Conservation (phyloP, 192 early-diverging fungal genomes). For the Coemansia sp. region DNA sequence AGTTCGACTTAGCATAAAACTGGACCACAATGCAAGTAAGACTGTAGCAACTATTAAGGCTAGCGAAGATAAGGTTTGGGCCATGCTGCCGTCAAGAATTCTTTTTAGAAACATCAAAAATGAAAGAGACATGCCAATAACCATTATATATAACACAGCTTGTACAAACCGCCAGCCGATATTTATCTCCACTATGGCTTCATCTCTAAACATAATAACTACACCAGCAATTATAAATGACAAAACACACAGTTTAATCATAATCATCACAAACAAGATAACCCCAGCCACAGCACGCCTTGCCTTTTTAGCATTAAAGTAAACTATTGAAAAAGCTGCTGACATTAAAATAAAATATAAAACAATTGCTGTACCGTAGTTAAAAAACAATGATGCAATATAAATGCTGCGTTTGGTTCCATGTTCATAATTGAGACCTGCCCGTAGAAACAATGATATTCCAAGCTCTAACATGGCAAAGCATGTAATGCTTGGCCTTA, state of each 20-base stretch:
- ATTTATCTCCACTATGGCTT: neutral
- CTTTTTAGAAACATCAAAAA: neutral
- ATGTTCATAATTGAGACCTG: slow-evolving; percentile 12
- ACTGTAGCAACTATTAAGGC: neutral
- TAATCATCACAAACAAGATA: neutral
- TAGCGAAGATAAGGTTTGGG: neutral
- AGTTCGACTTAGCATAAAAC: slow-evolving; percentile 16
- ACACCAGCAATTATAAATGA: slow-evolving; percentile 4
- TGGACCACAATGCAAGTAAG: slow-evolving; percentile 4
- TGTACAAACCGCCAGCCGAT: slow-evolving; percentile 10
- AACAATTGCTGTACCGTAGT: slow-evolving; percentile 6
- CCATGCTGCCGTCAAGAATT: neutral
- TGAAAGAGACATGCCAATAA: slow-evolving; percentile 6
- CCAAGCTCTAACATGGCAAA: slow-evolving; percentile 13
- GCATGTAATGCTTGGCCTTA: slow-evolving; percentile 8
- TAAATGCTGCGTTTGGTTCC: slow-evolving; percentile 25
- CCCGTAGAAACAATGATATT: slow-evolving; percentile 26
- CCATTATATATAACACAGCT: slow-evolving; percentile 16
- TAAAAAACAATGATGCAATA: slow-evolving; percentile 33
- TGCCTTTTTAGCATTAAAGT: neutral
- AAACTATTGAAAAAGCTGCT: neutral
- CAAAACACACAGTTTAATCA: neutral
- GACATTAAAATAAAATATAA: slow-evolving; percentile 2
- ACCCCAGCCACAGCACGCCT: neutral
- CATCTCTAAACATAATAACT: slow-evolving; percentile 6